These are phyloP conservation scores for Pleoardoris graminearum DNA, from an alignment of 2,329 filamentous ascomycete species.

Conservation along the genomic window DNA sequence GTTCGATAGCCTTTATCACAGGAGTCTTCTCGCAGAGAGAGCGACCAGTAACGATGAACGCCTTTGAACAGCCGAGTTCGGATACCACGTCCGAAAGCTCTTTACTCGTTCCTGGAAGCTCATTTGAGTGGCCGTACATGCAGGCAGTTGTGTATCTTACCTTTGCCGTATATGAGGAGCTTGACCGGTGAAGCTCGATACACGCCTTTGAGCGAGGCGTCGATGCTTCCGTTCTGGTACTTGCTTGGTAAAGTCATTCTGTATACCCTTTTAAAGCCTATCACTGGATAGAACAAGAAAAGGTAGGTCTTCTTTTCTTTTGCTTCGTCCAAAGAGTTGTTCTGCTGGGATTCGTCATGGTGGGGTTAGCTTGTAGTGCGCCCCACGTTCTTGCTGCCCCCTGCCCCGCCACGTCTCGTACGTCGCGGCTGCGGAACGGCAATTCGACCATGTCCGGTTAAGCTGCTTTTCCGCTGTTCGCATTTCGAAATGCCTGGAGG, in stretches of 20 bases:
- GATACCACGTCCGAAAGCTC: slow-evolving; percentile 36
- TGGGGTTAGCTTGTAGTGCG: slow-evolving; percentile 32
- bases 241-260: slow-evolving; percentile 40
- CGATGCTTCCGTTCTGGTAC: slow-evolving; percentile 40
- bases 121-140: neutral
- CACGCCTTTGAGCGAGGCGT: slow-evolving; percentile 37
- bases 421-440: slow-evolving; percentile 23
- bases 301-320: slow-evolving; percentile 3
- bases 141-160: slow-evolving; percentile 13
- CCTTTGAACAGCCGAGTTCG: slow-evolving; percentile 50
- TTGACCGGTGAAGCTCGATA: slow-evolving; percentile 44
- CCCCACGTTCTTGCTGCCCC: slow-evolving; percentile 34
- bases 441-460: slow-evolving; percentile 18
- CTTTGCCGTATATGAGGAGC: slow-evolving; percentile 44
- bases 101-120: slow-evolving; percentile 33
- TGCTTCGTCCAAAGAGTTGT: slow-evolving; percentile 1
- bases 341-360: slow-evolving; percentile 28
- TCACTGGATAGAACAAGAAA: neutral
- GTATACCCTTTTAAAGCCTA: neutral
- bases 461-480: neutral
- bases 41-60: slow-evolving; percentile 59
- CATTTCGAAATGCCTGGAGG: slow-evolving; percentile 13
- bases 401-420: slow-evolving; percentile 35
- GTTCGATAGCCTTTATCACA: slow-evolving; percentile 58
- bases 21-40: slow-evolving; percentile 59